Evolutionary conservation across 495 filamentous ascomycete species (phyloP).

Genomic region (Lineolata rhizophorae): DNA sequence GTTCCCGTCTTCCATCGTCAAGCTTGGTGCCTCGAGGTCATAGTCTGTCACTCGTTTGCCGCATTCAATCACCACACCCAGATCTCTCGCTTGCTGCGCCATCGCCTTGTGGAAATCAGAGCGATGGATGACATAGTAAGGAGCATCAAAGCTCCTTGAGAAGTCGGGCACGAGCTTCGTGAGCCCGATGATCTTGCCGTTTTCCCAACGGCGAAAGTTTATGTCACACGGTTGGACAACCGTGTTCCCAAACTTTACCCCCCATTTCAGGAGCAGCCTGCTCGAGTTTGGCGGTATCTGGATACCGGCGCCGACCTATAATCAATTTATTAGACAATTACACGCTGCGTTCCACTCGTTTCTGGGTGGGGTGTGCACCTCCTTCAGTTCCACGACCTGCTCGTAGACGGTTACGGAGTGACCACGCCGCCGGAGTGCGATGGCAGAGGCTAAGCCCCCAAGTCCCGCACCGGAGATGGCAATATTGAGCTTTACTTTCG

Average conservation of each 20-base stretch:
- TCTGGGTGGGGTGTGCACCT: not conserved
- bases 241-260: constrained; percentile 15
- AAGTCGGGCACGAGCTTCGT: constrained; percentile 21
- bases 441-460: constrained; percentile 4
- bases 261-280: constrained; percentile 15
- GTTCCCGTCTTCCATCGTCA: constrained; percentile 9
- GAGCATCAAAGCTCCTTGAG: constrained; percentile 14
- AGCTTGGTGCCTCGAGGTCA: constrained; percentile 6
- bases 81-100: constrained; percentile 13
- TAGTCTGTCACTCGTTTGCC: constrained; percentile 12
- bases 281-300: constrained; percentile 11
- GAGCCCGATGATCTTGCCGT: constrained; percentile 19
- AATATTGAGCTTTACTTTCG: not conserved
- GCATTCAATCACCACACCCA: constrained; percentile 37
- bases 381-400: not conserved
- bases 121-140: constrained; percentile 25
- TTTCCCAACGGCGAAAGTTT: constrained; percentile 22
- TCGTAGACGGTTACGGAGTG: constrained; percentile 5
- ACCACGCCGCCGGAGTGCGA: constrained; percentile 1
- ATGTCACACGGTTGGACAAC: constrained; percentile 20
- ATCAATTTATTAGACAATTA: not conserved
- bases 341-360: not conserved
- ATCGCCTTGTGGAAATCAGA: constrained; percentile 22
- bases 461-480: constrained; percentile 4
- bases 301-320: constrained; percentile 11